These are phyloP conservation scores for Tetrapisispora taiwanensis DNA, from an alignment of 805 yeast species.

Conservation along the genomic window DNA sequence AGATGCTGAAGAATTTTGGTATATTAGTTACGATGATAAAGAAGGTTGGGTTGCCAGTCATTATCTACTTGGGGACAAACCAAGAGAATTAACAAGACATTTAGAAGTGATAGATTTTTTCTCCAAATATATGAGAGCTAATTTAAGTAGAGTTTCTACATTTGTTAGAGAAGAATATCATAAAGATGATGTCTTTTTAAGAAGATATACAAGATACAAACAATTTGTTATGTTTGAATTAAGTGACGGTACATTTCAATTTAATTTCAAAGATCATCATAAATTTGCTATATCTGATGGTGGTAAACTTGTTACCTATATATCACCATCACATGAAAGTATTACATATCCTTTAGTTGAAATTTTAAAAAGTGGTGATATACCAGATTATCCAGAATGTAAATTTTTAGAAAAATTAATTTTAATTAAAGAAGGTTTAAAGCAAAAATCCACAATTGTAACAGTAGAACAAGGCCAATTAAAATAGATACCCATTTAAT, in stretches of 20 bases:
- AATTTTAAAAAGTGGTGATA: conserved; percentile 37
- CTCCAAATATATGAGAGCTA: conserved; percentile 78
- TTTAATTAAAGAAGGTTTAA: conserved; percentile 58
- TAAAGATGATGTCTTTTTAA: conserved; percentile 56
- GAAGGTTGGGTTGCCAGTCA: conserved; percentile 44
- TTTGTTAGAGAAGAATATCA: conserved; percentile 37
- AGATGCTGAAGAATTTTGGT: conserved; percentile 51
- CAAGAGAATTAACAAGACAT: conserved; percentile 47
- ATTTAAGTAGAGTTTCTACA: conserved; percentile 58
- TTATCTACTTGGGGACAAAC: conserved; percentile 32
- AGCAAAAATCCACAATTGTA: conserved; percentile 27
- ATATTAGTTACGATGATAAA: conserved; percentile 37
- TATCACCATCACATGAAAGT: conserved; percentile 66
- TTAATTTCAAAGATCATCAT: conserved; percentile 90
- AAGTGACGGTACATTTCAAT: conserved; percentile 83
- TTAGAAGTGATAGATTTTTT: conserved; percentile 74
- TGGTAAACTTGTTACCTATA: conserved; percentile 70
- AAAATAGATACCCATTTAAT: background rate
- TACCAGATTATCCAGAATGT: conserved; percentile 39
- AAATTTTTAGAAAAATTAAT: conserved; percentile 38
- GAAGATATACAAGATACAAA: conserved; percentile 66
- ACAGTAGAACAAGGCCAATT: conserved; percentile 13
- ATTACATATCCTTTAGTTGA: conserved; percentile 51
- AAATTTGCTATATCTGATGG: conserved; percentile 70
- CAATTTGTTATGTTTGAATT: conserved; percentile 80